phyloP scores from a whole-genome alignment of 2,329 filamentous ascomycete genomes.

The Pseudocercospora eumusae region DNA sequence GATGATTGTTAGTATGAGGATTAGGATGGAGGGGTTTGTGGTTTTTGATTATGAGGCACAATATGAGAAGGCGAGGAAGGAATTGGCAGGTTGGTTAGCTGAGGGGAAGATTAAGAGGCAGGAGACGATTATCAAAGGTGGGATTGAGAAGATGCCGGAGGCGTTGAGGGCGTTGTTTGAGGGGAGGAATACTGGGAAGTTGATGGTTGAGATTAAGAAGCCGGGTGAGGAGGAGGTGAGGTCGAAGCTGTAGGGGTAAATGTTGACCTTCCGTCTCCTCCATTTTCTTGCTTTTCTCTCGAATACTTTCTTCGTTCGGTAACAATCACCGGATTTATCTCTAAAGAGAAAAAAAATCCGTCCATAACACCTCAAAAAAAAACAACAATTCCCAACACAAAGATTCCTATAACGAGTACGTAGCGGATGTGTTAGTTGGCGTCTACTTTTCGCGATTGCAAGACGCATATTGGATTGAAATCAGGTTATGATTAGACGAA shows the following conservation, averaged over 20 bases:
- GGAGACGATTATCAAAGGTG: conserved; percentile 51
- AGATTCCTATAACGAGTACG: no score
- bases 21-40: conserved; percentile 70
- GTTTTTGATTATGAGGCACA: conserved; percentile 66
- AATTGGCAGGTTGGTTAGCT: conserved; percentile 57
- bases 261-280: neutral
- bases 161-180: conserved; percentile 52
- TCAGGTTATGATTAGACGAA: neutral
- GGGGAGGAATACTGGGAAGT: conserved; percentile 46
- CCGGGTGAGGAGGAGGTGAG: conserved; percentile 12
- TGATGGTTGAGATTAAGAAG: conserved; percentile 29
- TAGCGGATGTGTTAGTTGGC: no score
- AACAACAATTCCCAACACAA: no score
- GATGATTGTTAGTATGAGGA: conserved; percentile 57
- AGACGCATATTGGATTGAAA: neutral
- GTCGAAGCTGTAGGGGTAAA: conserved; percentile 18
- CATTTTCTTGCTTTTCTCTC: conserved; percentile 28
- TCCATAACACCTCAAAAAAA: conserved; percentile 47
- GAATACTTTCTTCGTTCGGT: conserved; percentile 46
- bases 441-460: neutral
- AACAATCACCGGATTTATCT: no score
- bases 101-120: conserved; percentile 58
- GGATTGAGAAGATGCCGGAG: conserved; percentile 52
- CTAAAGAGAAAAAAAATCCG: no score
- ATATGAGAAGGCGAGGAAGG: conserved; percentile 57